Evolutionary conservation across 352 stramenopile genomes (phyloP).

Genomic region (Nothophytophthora sp.): DNA sequence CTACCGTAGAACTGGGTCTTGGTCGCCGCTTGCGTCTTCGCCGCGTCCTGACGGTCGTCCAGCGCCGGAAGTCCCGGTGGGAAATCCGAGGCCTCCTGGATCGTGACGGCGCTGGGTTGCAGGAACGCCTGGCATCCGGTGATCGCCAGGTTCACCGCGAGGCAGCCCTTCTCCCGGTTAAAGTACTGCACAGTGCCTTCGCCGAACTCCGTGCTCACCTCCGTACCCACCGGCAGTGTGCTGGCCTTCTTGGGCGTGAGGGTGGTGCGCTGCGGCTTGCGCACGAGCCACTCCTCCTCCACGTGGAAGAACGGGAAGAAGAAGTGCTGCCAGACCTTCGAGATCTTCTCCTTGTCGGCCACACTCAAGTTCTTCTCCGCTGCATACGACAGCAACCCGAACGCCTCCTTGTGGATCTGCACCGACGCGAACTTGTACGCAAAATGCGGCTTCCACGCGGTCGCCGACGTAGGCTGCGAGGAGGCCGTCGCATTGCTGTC

Average conservation of each 20-base stretch:
- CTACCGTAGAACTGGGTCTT: constrained; percentile 75
- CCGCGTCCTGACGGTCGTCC: constrained; percentile 60
- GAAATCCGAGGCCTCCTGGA: constrained; percentile 77
- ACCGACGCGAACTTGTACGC: constrained; percentile 70
- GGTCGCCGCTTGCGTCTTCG: constrained; percentile 36
- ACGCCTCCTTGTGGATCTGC: constrained; percentile 86
- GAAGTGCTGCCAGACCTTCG: constrained; percentile 82
- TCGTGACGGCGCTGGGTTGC: constrained; percentile 72
- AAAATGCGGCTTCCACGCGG: constrained; percentile 73
- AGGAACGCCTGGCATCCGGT: constrained; percentile 65
- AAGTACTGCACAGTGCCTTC: constrained; percentile 84
- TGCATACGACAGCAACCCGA: constrained; percentile 75
- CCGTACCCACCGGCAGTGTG: constrained; percentile 58
- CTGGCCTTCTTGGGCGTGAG: constrained; percentile 70
- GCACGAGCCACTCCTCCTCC: constrained; percentile 82
- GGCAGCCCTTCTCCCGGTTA: constrained; percentile 57
- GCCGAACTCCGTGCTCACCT: constrained; percentile 82
- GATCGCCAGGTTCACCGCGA: constrained; percentile 69
- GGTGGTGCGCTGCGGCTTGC: constrained; percentile 68
- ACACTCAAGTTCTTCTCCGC: constrained; percentile 83
- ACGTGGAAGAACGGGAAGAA: constrained; percentile 88
- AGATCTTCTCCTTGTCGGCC: constrained; percentile 84
- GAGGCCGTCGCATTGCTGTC: constrained; percentile 2
- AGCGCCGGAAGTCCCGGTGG: constrained; percentile 61
- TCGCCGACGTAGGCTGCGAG: constrained; percentile 3